Evolutionary conservation across 2,329 filamentous ascomycete genomes (phyloP), one percentile per base, ranked within the genome.

Genomic region (Cladosporium sp.): DNA sequence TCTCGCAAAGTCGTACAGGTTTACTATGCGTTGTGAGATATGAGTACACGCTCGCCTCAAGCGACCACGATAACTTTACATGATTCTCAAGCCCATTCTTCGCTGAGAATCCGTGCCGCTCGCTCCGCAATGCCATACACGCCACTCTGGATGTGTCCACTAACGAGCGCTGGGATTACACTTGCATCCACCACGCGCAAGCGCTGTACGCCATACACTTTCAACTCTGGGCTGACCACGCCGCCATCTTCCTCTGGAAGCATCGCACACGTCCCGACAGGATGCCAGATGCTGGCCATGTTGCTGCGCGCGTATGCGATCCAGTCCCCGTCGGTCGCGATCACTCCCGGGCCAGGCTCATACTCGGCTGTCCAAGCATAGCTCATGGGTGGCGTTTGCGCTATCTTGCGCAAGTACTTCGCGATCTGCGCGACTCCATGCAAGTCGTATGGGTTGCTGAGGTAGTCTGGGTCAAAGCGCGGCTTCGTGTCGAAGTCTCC

Each of bases 321-420:
- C 59, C 66, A 68, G 30, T 68, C 59, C 30, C 58, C 65, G 36
- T 67, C 59, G 3, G 60, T 59, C 12, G 34, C 17, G 3, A 61
- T 51, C 15, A 59, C 57, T 14, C 36, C 39, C 11, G 61, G 42
- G 14, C 61, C 60, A 9, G 64, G 68, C 58, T 61, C 63, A 63
- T 57, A 66, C 60, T 61, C 66, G 17, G 42, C 51, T 34, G 22
- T 52, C 62, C 56, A 67, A 15, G 20, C 59, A 66, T 65, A 64
- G 67, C 55, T 70, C 36, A 81, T 76, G 0, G 68, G 69, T 1
- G 74, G 67, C 7, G 74, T 74, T 8, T 74, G 65, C 5, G 73
- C 72, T 71, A 83, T 76, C 14, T 71, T 67, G 0, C 76, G 68
- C 11, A 76, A 60, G 40, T 80, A 65, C 42, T 65, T 59, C 5